Evolutionary conservation across 129 eudicot species (phyloP).

Genomic region (Escallonia rubra): DNA sequence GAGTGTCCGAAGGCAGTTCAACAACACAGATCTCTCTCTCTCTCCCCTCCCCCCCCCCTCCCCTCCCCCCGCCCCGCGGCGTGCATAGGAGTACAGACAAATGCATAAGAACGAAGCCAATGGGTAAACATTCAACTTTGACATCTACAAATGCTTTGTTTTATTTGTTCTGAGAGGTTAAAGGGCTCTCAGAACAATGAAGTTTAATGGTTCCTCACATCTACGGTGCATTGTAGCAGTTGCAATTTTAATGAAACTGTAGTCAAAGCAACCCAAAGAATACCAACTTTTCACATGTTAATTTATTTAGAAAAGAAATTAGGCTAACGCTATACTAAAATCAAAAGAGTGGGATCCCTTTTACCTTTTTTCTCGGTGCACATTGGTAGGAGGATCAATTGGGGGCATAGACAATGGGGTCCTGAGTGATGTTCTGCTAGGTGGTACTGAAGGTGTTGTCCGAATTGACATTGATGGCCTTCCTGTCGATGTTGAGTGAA

Average conservation of each 20-base stretch:
- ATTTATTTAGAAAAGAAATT: too few relatives aligned
- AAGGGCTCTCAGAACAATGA: too few relatives aligned
- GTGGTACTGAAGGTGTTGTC: conserved; percentile 44
- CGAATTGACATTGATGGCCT: conserved; percentile 51
- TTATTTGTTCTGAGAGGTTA: too few relatives aligned
- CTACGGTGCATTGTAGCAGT: too few relatives aligned
- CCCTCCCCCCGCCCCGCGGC: background rate
- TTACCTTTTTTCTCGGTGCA: conserved; percentile 54
- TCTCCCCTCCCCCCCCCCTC: background rate
- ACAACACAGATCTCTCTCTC: conserved; percentile 1
- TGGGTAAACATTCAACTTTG: too few relatives aligned
- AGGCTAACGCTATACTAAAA: too few relatives aligned
- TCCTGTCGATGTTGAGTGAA: conserved; percentile 48
- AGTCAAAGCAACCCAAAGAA: too few relatives aligned
- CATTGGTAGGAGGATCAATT: conserved; percentile 67
- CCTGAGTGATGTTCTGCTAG: conserved; percentile 49
- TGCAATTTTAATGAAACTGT: too few relatives aligned
- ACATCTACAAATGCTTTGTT: too few relatives aligned
- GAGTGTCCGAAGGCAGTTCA: background rate
- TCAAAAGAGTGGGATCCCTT: background rate
- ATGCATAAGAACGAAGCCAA: too few relatives aligned
- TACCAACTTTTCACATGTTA: too few relatives aligned
- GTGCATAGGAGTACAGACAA: background rate
- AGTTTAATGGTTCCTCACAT: too few relatives aligned
- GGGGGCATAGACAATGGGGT: conserved; percentile 68